Evolutionary conservation across 1,284 basidiomycete species (phyloP).

Genomic region (Thelephora terrestris): DNA sequence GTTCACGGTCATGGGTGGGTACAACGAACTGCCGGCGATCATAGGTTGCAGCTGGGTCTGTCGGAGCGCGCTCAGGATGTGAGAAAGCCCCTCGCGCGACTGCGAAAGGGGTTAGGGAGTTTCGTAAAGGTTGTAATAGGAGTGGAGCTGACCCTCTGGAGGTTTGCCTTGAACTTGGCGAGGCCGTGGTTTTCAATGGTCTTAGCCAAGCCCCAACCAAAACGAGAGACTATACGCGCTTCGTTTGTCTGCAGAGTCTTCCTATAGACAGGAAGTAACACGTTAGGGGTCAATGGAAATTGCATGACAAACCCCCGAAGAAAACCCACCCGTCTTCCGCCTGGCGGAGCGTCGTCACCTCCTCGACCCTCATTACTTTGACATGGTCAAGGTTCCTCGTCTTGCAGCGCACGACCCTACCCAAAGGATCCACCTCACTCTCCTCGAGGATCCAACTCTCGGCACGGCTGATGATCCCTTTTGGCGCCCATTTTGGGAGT

Average conservation of each 20-base stretch:
- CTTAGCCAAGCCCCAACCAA: constrained; percentile 77
- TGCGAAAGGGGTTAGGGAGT: constrained; percentile 23
- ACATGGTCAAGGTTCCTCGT: constrained; percentile 79
- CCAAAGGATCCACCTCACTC: constrained; percentile 77
- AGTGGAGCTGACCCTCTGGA: constrained; percentile 49
- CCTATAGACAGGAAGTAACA: constrained; percentile 24
- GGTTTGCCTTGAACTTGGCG: constrained; percentile 65
- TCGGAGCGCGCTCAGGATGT: constrained; percentile 63
- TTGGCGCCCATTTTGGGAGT: constrained; percentile 84
- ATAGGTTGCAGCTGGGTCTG: constrained; percentile 64
- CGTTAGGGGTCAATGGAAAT: background rate
- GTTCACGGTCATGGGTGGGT: background rate
- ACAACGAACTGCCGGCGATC: constrained; percentile 16
- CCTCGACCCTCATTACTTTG: constrained; percentile 75
- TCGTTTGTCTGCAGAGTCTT: constrained; percentile 71
- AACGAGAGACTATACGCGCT: constrained; percentile 64
- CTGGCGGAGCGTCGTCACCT: constrained; percentile 57
- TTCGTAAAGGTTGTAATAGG: background rate
- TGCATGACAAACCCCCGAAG: background rate
- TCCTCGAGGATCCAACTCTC: constrained; percentile 89
- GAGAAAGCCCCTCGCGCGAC: constrained; percentile 75
- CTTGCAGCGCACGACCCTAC: constrained; percentile 56
- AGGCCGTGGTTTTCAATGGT: constrained; percentile 71
- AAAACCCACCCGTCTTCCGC: constrained; percentile 49
- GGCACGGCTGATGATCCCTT: constrained; percentile 63